These are phyloP conservation scores for Scalesia atractyloides DNA, from an alignment of 129 eudicot species.

Conservation along the genomic window DNA sequence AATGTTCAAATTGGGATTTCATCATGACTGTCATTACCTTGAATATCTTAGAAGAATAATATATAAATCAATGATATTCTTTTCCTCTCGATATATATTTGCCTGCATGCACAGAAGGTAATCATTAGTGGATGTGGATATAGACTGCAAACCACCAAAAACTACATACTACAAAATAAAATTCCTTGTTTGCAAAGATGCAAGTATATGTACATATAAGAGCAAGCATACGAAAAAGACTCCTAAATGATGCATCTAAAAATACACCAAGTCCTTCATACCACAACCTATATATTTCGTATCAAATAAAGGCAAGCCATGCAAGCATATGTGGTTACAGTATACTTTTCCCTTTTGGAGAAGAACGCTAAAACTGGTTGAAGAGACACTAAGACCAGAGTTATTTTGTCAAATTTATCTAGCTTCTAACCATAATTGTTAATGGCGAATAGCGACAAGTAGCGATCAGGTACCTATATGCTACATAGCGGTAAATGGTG, in stretches of 20 bases:
- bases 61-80: constrained; percentile 79
- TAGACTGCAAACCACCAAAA: not conserved
- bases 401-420: not conserved
- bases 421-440: no score
- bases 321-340: constrained; percentile 1
- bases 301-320: not conserved
- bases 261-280: constrained; percentile 3
- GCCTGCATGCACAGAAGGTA: constrained; percentile 53
- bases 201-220: constrained; percentile 7
- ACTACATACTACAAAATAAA: constrained; percentile 4
- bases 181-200: not conserved
- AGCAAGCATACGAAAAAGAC: constrained; percentile 21
- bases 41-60: constrained; percentile 89
- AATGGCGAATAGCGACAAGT: no score
- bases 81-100: constrained; percentile 75
- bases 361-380: constrained; percentile 3
- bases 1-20: not conserved
- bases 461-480: no score
- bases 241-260: constrained; percentile 13
- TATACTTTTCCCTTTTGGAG: constrained; percentile 5
- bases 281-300: constrained; percentile 1
- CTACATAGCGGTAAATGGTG: no score
- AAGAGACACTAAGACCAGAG: not conserved
- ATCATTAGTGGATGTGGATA: constrained; percentile 7
- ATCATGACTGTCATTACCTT: constrained; percentile 53